Base-by-base conservation (phyloP, 2,329 filamentous ascomycete species). In the Dothistroma pini region DNA sequence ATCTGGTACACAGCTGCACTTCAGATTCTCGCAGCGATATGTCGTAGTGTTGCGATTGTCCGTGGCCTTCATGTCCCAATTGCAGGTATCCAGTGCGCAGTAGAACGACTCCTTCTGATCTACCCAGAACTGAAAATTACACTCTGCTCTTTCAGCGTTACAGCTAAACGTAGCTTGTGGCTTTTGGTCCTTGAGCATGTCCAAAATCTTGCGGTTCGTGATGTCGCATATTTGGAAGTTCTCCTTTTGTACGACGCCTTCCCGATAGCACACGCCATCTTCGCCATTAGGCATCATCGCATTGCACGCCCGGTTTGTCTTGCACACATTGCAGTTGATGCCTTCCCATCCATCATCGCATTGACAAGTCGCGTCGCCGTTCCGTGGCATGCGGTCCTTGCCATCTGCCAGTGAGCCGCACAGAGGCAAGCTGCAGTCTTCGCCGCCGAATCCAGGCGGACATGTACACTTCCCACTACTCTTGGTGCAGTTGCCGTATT, bases 91-190 rank as follows among this genome's bases (percentile, higher is more conserved):
- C 61, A 99, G 81, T 64, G 89, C 87, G 78, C 96, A 99, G 77
- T 96, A 99, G 80, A 99, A 99, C 1, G 95, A 97, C 77, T 99
- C 95, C 65, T 85, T 82, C 68, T 93, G 85, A 69, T 96, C 93
- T 53, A 99, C 91, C 93, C 95, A 99, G 78, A 99, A 99, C 77
- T 99, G 95, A 69, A 99, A 99, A 74, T 96, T 95, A 72, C 95
- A 99, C 21, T 89, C 86, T 21, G 84, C 81, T 4, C 86, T 81
- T 56, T 89, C 86, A 38, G 84, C 86, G 71, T 93, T 86, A 76
- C 95, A 99, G 32, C 89, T 91, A 73, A 99, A 99, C 0, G 95
- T 99, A 25, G 96, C 95, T 75, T 99, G 90, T 0, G 95, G 93
- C 61, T 90, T 89, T 76, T 92, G 86, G 50, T 89, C 87, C 70